A percentile compares a stretch with the other conserved stretches of the same genome.
These are phyloP conservation scores for Blakeslea trispora DNA, from an alignment of 371 early-diverging fungal genomes.

Conservation along the genomic window DNA sequence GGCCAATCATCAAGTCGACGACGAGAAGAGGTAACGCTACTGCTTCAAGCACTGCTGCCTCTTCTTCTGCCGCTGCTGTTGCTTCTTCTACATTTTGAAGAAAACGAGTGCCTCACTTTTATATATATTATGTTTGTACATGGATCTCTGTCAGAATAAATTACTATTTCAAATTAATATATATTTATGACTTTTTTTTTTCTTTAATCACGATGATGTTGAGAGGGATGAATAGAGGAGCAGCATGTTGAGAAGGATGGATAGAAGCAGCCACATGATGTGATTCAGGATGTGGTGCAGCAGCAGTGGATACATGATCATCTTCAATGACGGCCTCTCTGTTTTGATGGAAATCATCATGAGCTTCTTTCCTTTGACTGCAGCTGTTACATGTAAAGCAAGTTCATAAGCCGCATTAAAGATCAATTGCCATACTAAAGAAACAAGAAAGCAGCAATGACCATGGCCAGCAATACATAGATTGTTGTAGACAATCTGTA, in stretches of 20 bases:
- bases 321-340: slow-evolving; percentile 6
- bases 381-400: slow-evolving; percentile 18
- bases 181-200: too few relatives aligned
- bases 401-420: slow-evolving; percentile 22
- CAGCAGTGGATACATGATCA: not conserved
- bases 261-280: slow-evolving; percentile 2
- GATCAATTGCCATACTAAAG: slow-evolving; percentile 21
- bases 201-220: too few relatives aligned
- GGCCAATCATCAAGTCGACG: slow-evolving; percentile 11
- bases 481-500: slow-evolving; percentile 10
- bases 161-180: too few relatives aligned
- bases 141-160: too few relatives aligned
- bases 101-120: too few relatives aligned
- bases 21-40: slow-evolving; percentile 3
- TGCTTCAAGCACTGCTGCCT: too few relatives aligned
- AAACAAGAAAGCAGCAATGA: slow-evolving; percentile 17
- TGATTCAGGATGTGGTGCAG: slow-evolving; percentile 1
- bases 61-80: too few relatives aligned
- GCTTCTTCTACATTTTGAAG: too few relatives aligned
- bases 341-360: slow-evolving; percentile 17
- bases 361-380: slow-evolving; percentile 19
- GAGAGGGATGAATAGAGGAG: not conserved
- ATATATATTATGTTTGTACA: too few relatives aligned
- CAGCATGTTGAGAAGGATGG: slow-evolving; percentile 9
- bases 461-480: slow-evolving; percentile 28